Evolutionary conservation across 2,329 filamentous ascomycete genomes (phyloP), one percentile per base, ranked within the genome.

Genomic region (Capronia epimyces): DNA sequence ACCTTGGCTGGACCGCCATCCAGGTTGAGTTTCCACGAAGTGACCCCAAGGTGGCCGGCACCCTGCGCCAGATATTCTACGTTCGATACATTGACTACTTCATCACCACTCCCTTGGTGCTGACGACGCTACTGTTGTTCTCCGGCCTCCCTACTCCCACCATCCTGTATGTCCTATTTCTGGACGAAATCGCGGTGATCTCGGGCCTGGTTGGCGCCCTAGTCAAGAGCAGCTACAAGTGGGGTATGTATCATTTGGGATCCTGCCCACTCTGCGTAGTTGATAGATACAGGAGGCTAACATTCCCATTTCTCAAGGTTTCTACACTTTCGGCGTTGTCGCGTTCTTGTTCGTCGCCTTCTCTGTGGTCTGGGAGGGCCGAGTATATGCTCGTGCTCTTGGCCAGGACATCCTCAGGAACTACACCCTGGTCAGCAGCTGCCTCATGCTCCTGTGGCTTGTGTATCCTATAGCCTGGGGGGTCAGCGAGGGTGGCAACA

Each of bases 101-200:
- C 42, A 66, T 84, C 56, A 85, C 82, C 1, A 84, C 81, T 1
- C 82, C 82, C 6, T 69, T 86, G 1, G 69, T 87, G 5, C 73
- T 86, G 1, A 65, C 80, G 45, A 79, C 83, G 52, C 64, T 87
- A 1, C 71, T 86, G 36, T 70, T 87, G 16, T 83, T 82, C 0
- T 80, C 75, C 3, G 83, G 79, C 27, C 70, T 85, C 52, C 82
- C 83, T 16, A 83, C 78, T 68, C 79, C 82, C 0, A 83, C 80
- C 1, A 79, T 85, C 22, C 62, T 84, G 32, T 80, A 76, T 62
- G 77, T 80, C 1, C 70, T 86, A 6, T 69, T 86, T 3, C 72
- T 84, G 2, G 81, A 84, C 56, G 71, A 78, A 61, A 71, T 86
- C 60, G 84, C 86, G 81, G 77, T 87, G 42, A 69, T 85, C n/a